These are phyloP conservation scores for Ustilago curta DNA, from an alignment of 1,284 basidiomycete species.

Conservation along the genomic window DNA sequence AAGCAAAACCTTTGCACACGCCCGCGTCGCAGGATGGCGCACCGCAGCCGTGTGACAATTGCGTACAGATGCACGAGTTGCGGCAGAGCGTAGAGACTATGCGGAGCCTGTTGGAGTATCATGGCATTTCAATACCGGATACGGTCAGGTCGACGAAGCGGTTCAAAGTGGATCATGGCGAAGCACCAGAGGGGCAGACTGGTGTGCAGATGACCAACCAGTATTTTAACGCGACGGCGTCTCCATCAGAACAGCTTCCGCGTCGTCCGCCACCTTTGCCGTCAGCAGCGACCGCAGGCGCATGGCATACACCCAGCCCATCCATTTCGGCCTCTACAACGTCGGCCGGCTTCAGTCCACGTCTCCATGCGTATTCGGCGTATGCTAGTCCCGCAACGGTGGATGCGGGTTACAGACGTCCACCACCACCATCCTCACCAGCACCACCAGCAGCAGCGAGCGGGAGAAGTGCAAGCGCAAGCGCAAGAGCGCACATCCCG, in stretches of 20 bases:
- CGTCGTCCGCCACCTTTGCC: background rate
- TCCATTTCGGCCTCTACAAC: conserved; percentile 18
- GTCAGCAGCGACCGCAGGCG: background rate
- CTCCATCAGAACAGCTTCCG: background rate
- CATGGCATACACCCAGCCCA: conserved; percentile 30
- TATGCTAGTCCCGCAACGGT: conserved; percentile 1
- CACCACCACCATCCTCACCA: background rate
- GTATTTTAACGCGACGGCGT: conserved; percentile 8
- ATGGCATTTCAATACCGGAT: conserved; percentile 20
- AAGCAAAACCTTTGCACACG: background rate
- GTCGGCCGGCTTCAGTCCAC: conserved; percentile 18
- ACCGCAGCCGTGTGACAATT: conserved; percentile 13
- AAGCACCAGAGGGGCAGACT: background rate
- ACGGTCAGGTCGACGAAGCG: background rate
- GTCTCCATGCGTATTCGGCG: conserved; percentile 2
- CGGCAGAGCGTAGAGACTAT: conserved; percentile 25
- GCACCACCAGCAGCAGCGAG: background rate
- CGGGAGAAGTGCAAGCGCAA: background rate
- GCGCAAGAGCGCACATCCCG: background rate
- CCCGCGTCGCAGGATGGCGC: background rate
- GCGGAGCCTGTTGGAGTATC: conserved; percentile 18
- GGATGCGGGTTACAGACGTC: background rate
- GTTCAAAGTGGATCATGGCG: background rate
- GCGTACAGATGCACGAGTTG: conserved; percentile 18
- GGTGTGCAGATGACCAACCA: conserved; percentile 22